A percentile compares a stretch with the other conserved stretches of the same genome.
These are phyloP conservation scores for Phaffia australis DNA, from an alignment of 768 basidiomycete genomes.

Conservation along the genomic window DNA sequence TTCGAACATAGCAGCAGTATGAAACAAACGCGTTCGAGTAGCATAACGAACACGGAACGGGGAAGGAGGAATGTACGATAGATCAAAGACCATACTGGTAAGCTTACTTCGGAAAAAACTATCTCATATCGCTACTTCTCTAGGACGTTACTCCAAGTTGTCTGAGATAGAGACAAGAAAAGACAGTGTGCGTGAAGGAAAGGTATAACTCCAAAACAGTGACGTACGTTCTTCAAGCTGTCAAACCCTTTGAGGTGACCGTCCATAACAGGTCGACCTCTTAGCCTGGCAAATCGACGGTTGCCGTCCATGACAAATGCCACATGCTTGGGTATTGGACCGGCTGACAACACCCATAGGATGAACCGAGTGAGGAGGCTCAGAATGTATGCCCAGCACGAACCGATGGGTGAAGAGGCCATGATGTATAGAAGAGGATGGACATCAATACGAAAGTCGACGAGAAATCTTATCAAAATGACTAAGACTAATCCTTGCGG, in stretches of 20 bases:
- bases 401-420: too few species aligned
- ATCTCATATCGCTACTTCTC: background rate
- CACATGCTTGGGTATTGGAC: slow-evolving; percentile 78
- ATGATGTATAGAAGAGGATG: too few species aligned
- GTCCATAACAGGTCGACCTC: slow-evolving; percentile 52
- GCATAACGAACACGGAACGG: background rate
- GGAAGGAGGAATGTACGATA: background rate
- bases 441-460: too few species aligned
- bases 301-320: slow-evolving; percentile 99
- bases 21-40: background rate
- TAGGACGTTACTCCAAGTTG: background rate
- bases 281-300: slow-evolving; percentile 60
- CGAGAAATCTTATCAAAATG: too few species aligned
- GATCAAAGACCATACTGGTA: too few species aligned
- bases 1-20: background rate
- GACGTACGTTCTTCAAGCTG: slow-evolving; percentile 61
- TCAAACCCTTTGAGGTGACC: slow-evolving; percentile 80
- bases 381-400: background rate
- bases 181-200: background rate
- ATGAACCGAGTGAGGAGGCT: slow-evolving; percentile 41
- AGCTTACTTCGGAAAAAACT: too few species aligned
- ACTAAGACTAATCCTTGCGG: too few species aligned
- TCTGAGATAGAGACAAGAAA: background rate
- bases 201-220: too few species aligned
- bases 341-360: slow-evolving; percentile 59